phyloP scores from a whole-genome alignment of 73 alveolate genomes.

The Paramecium sexaurelia region DNA sequence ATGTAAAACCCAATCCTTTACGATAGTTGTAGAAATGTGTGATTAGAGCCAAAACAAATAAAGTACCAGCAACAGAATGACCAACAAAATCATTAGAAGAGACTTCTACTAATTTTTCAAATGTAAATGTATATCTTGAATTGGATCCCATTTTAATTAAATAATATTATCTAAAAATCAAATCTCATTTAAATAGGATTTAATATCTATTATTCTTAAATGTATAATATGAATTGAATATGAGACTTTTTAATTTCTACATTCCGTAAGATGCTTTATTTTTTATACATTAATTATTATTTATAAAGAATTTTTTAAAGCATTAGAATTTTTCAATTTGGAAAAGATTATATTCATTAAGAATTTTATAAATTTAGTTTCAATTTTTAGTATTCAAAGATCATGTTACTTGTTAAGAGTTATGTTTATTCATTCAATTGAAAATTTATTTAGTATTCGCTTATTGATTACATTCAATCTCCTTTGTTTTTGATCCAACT shows the following conservation, averaged over 20 bases:
- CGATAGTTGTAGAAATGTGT: not conserved
- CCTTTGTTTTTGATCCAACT: not conserved
- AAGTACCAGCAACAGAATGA: not conserved
- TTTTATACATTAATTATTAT: not conserved
- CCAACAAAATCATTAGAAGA: not conserved
- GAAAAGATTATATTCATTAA: not conserved
- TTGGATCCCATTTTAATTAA: not conserved
- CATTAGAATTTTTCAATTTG: too few species aligned
- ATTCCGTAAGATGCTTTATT: not conserved
- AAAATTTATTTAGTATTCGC: not conserved
- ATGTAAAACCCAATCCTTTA: conserved; percentile 3
- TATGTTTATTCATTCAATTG: not conserved
- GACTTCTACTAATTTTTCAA: not conserved
- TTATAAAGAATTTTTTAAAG: not conserved
- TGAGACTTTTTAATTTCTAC: not conserved
- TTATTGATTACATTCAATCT: conserved; percentile 23
- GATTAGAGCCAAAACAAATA: not conserved
- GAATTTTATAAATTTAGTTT: not conserved
- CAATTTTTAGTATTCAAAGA: not conserved
- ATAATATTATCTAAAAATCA: not conserved
- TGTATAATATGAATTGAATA: not conserved
- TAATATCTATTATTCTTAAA: not conserved
- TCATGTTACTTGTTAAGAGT: too few species aligned
- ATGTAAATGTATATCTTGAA: conserved; percentile 6
- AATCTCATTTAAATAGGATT: not conserved